Evolutionary conservation across 257 asterid genomes (phyloP).

Genomic region (Ligustrum vulgare): DNA sequence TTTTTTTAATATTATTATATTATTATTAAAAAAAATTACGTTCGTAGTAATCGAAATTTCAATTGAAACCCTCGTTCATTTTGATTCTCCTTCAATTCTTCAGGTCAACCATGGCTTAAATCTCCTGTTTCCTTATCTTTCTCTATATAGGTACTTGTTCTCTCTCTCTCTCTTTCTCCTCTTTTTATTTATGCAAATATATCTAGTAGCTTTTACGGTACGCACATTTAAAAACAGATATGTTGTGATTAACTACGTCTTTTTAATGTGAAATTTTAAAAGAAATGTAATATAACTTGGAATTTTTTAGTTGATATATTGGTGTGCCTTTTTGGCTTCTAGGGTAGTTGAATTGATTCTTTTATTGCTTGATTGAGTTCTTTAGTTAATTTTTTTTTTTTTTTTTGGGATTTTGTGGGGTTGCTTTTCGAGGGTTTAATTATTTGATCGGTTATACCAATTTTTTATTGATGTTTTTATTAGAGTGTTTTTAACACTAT

Average conservation of each 20-base stretch:
- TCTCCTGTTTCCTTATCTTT: constrained; percentile 15
- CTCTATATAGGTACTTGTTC: neutral
- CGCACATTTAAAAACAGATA: neutral
- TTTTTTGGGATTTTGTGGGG: neutral
- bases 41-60: constrained; percentile 11
- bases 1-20: neutral
- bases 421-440: neutral
- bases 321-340: constrained; percentile 4
- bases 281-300: neutral
- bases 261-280: neutral
- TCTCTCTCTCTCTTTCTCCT: neutral
- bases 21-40: neutral
- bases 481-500: neutral
- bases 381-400: neutral
- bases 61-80: constrained; percentile 19
- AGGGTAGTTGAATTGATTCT: constrained; percentile 19
- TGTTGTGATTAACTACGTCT: neutral
- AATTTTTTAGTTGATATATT: neutral
- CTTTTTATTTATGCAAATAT: neutral
- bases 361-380: constrained; percentile 2
- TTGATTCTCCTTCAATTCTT: constrained; percentile 30
- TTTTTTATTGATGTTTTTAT: neutral
- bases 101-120: constrained; percentile 42
- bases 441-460: neutral
- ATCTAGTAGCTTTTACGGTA: neutral